Conservation (phyloP, 768 basidiomycete genomes). For the Tephrocybe sp. region DNA sequence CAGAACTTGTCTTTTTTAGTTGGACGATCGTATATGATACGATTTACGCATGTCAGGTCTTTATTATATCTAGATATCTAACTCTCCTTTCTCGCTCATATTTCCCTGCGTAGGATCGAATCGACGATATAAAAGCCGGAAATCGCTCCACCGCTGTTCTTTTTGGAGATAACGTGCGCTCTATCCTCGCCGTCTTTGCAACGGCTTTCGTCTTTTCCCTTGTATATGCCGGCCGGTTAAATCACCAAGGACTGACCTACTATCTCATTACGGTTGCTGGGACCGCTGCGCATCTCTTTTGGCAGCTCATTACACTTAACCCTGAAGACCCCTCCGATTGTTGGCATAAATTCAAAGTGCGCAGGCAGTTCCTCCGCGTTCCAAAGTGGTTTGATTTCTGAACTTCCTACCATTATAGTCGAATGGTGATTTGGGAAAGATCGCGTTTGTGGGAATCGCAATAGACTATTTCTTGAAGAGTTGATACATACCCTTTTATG, state of each 20-base stretch:
- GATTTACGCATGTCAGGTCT: slow-evolving; percentile 12
- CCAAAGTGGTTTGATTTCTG: no score
- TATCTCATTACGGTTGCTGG: slow-evolving; percentile 25
- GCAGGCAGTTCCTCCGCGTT: no score
- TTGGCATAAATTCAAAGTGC: neutral
- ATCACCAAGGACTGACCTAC: slow-evolving; percentile 35
- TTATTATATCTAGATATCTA: neutral
- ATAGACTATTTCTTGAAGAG: neutral
- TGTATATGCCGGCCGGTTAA: slow-evolving; percentile 32
- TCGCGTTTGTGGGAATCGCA: neutral
- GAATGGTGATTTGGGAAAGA: neutral
- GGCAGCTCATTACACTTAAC: slow-evolving; percentile 3
- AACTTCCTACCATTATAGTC: neutral
- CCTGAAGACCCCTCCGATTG: neutral
- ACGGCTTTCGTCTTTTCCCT: slow-evolving; percentile 39
- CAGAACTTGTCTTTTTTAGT: neutral
- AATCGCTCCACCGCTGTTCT: slow-evolving; percentile 58
- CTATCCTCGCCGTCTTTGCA: slow-evolving; percentile 42
- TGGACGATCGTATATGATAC: slow-evolving; percentile 10
- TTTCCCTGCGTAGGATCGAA: slow-evolving; percentile 57
- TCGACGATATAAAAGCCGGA: slow-evolving; percentile 52
- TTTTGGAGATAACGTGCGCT: slow-evolving; percentile 42
- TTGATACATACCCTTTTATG: no score
- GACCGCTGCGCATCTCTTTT: neutral
- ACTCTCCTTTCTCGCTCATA: slow-evolving; percentile 27